These are phyloP conservation scores for Castanopsis chinensis DNA, from an alignment of 306 rosid genomes.

Conservation along the genomic window DNA sequence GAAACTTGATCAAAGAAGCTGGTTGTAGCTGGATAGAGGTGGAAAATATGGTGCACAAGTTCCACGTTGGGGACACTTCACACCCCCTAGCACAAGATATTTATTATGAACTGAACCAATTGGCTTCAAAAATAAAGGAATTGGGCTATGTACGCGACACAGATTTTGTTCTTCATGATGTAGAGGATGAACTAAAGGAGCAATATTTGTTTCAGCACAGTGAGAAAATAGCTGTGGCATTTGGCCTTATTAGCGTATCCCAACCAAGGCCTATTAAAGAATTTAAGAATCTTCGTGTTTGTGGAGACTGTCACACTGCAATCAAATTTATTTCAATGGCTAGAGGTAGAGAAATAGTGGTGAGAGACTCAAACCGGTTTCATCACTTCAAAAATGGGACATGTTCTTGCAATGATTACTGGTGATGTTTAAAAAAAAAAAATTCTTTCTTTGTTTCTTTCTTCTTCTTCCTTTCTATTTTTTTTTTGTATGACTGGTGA, in stretches of 20 bases:
- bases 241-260: slow-evolving; percentile 50
- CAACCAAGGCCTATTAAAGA: slow-evolving; percentile 48
- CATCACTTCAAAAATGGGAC: slow-evolving; percentile 61
- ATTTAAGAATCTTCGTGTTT: slow-evolving; percentile 60
- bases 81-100: slow-evolving; percentile 54
- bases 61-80: slow-evolving; percentile 65
- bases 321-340: slow-evolving; percentile 55
- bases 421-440: slow-evolving; percentile 38
- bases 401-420: slow-evolving; percentile 69
- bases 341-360: slow-evolving; percentile 54
- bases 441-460: too few relatives aligned
- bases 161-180: slow-evolving; percentile 67
- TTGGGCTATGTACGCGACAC: slow-evolving; percentile 57
- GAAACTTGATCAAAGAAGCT: slow-evolving; percentile 49
- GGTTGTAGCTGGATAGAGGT: slow-evolving; percentile 71
- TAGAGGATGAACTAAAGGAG: slow-evolving; percentile 64
- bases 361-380: slow-evolving; percentile 64
- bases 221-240: slow-evolving; percentile 70
- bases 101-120: slow-evolving; percentile 47
- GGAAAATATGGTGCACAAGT: slow-evolving; percentile 51
- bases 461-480: too few relatives aligned
- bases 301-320: slow-evolving; percentile 64
- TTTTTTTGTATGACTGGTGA: too few relatives aligned
- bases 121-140: slow-evolving; percentile 44
- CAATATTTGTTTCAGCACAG: slow-evolving; percentile 63